Evolutionary conservation across 129 eudicot species (phyloP).

Genomic region (Dittrichia graveolens): DNA sequence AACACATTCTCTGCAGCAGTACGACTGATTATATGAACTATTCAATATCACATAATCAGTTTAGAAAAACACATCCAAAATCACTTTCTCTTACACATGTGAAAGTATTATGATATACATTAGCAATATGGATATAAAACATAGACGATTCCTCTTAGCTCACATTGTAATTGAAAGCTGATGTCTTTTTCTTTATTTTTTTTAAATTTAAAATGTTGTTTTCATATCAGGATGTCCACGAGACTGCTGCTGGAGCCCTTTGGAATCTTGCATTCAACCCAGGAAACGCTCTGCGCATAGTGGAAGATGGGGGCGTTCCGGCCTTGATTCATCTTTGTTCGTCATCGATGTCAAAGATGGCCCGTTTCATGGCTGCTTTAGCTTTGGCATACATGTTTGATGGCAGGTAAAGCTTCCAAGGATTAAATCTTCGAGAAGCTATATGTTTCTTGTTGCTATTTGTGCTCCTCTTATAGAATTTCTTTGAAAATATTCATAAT

Average conservation of each 20-base stretch:
- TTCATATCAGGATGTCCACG: constrained; percentile 84
- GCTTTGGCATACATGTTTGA: constrained; percentile 98
- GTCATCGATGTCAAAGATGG: constrained; percentile 91
- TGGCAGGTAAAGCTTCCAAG: constrained; percentile 61
- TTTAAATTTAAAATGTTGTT: not conserved
- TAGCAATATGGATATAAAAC: not conserved
- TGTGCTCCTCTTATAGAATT: not conserved
- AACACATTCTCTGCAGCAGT: not conserved
- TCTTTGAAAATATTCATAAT: not conserved
- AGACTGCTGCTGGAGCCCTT: constrained; percentile 99
- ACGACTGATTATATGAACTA: not conserved
- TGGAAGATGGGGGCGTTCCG: constrained; percentile 93
- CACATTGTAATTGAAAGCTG: no score
- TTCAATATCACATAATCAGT: not conserved
- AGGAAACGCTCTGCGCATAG: constrained; percentile 94
- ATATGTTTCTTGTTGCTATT: constrained; percentile 6
- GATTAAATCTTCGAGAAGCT: not conserved
- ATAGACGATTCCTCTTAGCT: not conserved
- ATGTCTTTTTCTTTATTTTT: not conserved
- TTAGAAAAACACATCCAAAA: not conserved
- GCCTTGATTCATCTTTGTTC: constrained; percentile 82
- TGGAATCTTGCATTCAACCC: constrained; percentile 99
- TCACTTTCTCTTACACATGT: not conserved
- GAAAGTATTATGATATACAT: not conserved
- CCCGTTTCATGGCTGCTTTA: constrained; percentile 97